Evolutionary conservation across 306 rosid genomes (phyloP), one percentile per base, ranked within the genome.

Genomic region (Inga laurina): DNA sequence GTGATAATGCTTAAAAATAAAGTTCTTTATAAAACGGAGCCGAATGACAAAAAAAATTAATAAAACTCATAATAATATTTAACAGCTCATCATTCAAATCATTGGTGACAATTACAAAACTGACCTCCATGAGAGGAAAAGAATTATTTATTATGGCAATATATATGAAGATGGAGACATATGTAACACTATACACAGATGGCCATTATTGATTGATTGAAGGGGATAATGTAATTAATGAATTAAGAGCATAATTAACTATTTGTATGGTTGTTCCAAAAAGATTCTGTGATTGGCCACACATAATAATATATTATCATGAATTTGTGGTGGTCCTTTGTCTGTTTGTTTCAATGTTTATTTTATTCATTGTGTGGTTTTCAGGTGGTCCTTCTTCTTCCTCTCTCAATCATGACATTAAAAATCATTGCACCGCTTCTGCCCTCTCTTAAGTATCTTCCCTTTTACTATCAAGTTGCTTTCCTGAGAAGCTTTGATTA

Each of bases 261-360:
- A 8, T 59, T 45, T 48, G 76, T 21, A 44, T 22, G 39, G 39
- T 14, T 45, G 35, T 67, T 84, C 18, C 66, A 66, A 8, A 41
- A 68, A 61, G 61, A 76, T 54, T 83, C 64, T 82, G 48, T 70
- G 41, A 59, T 65, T 86, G 75, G 75, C 54, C 54, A n/a, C 39
- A 44, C 39, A 72, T 22, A 72, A 72, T 72, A 22, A 72, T 46
- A 45, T 5, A 46, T 71, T 24, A 45, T 72, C 59, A 24, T 72
- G 68, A 62, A 62, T 24, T 35, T 43, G 86, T 82, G 89, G 86
- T 84, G 89, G 87, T 79, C 88, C 86, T 84, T 41, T 52, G 56
- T 27, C 56, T 15, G 2, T 65, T 69, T 69, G 22, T 44, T 68
- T 80, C 62, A 72, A 39, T 24, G 45, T 44, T 72, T 15, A 9